A percentile compares a stretch with the other conserved stretches of the same genome.
phyloP scores from a whole-genome alignment of 75 land plant species.

The Sequoia sempervirens region DNA sequence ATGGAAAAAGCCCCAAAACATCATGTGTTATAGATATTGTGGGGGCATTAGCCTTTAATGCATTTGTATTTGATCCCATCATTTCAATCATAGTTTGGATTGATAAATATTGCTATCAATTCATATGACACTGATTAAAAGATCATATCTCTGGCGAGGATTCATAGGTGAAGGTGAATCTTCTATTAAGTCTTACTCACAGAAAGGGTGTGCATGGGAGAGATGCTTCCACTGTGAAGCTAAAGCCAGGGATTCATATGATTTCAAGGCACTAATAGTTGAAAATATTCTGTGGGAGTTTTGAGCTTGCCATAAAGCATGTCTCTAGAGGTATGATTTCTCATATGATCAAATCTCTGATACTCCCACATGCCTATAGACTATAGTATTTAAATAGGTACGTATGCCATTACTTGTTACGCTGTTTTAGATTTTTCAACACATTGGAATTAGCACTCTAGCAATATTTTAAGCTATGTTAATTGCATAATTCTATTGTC shows the following conservation, averaged over 20 bases:
- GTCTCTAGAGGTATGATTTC: neutral
- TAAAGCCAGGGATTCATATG: neutral
- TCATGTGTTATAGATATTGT: neutral
- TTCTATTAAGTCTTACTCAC: neutral
- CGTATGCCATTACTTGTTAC: neutral
- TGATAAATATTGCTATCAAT: neutral
- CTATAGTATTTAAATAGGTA: neutral
- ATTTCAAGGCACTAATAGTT: neutral
- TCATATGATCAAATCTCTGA: neutral
- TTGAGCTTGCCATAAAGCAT: neutral
- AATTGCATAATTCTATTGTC: neutral
- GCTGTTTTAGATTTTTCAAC: neutral
- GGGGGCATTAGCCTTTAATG: neutral
- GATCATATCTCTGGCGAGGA: neutral
- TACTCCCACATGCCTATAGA: neutral
- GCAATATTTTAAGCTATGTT: neutral
- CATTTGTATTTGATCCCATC: neutral
- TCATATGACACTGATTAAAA: neutral
- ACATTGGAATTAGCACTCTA: too few relatives aligned
- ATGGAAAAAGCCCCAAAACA: neutral
- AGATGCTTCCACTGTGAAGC: neutral
- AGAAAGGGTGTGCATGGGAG: neutral
- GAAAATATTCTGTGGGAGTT: neutral
- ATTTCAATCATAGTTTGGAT: neutral
- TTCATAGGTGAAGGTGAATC: neutral